These are phyloP conservation scores for Termitomyces sp. DNA, from an alignment of 768 basidiomycete genomes.

Conservation along the genomic window DNA sequence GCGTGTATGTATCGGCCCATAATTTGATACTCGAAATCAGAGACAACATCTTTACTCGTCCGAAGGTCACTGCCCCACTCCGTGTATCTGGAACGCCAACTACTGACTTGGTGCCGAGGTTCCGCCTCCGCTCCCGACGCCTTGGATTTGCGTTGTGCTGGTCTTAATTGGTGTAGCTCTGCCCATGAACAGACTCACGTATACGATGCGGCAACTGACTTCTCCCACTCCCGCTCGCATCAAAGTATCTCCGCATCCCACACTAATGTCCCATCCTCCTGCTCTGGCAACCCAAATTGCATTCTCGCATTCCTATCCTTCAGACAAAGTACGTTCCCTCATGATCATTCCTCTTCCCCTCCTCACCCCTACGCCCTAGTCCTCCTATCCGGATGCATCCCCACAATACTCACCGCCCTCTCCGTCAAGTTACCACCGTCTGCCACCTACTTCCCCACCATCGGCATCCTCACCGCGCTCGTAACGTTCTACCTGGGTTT, in stretches of 20 bases:
- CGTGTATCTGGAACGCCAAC: neutral
- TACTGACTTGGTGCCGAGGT: neutral
- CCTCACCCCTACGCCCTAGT: neutral
- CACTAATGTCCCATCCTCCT: too few relatives aligned
- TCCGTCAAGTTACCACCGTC: neutral
- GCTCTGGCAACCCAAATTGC: too few relatives aligned
- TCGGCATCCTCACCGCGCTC: neutral
- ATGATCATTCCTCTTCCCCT: too few relatives aligned
- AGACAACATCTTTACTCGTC: too few relatives aligned
- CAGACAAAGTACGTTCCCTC: neutral
- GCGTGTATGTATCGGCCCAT: too few relatives aligned
- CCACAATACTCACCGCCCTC: neutral
- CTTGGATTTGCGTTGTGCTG: neutral
- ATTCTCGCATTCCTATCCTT: too few relatives aligned
- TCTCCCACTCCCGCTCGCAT: neutral
- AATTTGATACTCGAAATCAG: too few relatives aligned
- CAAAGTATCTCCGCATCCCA: too few relatives aligned
- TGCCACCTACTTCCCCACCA: neutral
- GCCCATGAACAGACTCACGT: neutral
- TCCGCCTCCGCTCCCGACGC: neutral
- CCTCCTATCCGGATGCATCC: neutral
- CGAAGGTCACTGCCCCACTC: too few relatives aligned
- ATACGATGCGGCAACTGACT: neutral
- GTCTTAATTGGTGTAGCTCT: neutral
- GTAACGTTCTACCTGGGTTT: neutral